Conservation (phyloP, 176 grass and related monocot species). For the Calamus simplicifolius region DNA sequence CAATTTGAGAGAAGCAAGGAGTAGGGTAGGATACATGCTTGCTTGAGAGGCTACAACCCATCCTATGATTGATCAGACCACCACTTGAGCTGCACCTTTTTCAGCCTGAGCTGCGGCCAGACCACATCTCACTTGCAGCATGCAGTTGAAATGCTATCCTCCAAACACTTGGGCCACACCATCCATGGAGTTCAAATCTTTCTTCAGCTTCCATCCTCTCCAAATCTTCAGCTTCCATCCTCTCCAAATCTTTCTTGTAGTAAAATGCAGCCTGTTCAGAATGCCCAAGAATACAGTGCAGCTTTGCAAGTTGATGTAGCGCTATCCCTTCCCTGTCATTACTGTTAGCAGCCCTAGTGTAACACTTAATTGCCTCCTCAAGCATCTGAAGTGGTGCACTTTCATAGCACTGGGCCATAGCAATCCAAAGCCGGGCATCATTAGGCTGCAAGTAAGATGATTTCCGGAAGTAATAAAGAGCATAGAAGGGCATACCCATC, state of each 20-base stretch:
- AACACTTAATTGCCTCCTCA: slow-evolving; percentile 94
- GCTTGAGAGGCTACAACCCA: too few species aligned
- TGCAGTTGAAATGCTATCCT: too few species aligned
- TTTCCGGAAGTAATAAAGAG: slow-evolving; percentile 85
- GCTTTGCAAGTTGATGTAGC: slow-evolving; percentile 67
- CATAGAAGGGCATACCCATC: slow-evolving; percentile 97
- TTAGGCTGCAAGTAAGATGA: slow-evolving; percentile 82
- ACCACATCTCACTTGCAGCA: too few species aligned
- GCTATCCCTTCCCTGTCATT: slow-evolving; percentile 94
- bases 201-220: too few species aligned
- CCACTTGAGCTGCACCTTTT: too few species aligned
- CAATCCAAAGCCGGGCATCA: slow-evolving; percentile 92
- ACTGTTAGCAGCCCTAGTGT: slow-evolving; percentile 65
- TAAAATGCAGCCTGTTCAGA: slow-evolving; percentile 72
- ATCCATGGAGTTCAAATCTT: too few species aligned
- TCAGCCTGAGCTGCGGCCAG: too few species aligned
- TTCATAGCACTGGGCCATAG: slow-evolving; percentile 98
- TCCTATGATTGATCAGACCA: too few species aligned
- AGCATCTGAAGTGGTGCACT: slow-evolving; percentile 82
- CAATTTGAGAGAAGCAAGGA: too few species aligned
- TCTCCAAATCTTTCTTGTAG: slow-evolving; percentile 91
- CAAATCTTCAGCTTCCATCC: slow-evolving; percentile 82
- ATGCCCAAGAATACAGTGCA: slow-evolving; percentile 60
- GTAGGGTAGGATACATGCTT: too few species aligned
- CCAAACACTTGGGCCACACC: too few species aligned